phyloP scores from a whole-genome alignment of 257 asterid species.

The Jasminum sambac region DNA sequence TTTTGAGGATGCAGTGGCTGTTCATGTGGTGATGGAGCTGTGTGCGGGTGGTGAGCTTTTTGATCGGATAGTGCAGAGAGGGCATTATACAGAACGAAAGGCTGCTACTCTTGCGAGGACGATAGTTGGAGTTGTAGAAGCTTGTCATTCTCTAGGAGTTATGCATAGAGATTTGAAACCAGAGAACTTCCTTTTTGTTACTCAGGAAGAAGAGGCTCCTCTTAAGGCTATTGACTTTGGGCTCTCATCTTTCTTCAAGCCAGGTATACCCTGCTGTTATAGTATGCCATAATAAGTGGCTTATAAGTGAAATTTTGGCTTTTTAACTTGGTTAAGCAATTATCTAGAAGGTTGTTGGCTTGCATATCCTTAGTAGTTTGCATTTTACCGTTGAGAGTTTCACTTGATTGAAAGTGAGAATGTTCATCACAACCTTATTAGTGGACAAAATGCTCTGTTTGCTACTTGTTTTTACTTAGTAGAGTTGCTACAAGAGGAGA shows the following conservation, averaged over 20 bases:
- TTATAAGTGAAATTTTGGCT: not conserved
- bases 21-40: slow-evolving; percentile 88
- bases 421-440: too few species aligned
- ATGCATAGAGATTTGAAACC: slow-evolving; percentile 96
- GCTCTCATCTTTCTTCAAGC: slow-evolving; percentile 76
- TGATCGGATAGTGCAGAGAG: slow-evolving; percentile 76
- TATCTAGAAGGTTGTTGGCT: not conserved
- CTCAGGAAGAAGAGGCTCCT: slow-evolving; percentile 70
- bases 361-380: not conserved
- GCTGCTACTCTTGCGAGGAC: slow-evolving; percentile 80
- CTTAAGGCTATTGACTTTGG: slow-evolving; percentile 90
- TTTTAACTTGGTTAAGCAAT: not conserved
- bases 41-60: slow-evolving; percentile 94
- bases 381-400: not conserved
- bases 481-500: not conserved
- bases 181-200: slow-evolving; percentile 79
- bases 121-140: slow-evolving; percentile 70
- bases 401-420: not conserved
- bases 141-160: slow-evolving; percentile 86
- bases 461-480: not conserved
- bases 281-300: not conserved
- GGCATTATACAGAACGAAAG: slow-evolving; percentile 80
- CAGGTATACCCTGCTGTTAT: slow-evolving; percentile 47
- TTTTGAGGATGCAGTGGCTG: slow-evolving; percentile 82
- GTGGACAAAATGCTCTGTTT: not conserved